Evolutionary conservation across 106 monocot genomes (phyloP).

Genomic region (Platanthera guangdongensis): DNA sequence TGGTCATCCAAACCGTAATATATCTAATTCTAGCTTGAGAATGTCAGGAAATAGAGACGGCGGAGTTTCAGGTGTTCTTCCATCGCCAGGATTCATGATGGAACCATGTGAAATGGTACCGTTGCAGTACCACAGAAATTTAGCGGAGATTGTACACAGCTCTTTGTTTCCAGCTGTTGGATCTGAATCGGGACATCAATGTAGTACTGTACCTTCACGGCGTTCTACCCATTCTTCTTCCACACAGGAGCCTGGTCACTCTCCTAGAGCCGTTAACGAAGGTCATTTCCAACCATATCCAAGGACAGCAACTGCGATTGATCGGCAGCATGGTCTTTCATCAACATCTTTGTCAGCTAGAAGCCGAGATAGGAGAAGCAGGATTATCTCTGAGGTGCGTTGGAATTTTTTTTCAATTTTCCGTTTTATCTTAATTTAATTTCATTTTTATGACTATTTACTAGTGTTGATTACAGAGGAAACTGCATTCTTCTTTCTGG

Average conservation of each 20-base stretch:
- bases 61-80: conserved; percentile 17
- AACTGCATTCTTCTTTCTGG: not conserved
- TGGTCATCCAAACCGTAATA: conserved; percentile 27
- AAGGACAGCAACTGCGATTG: conserved; percentile 35
- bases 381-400: conserved; percentile 52
- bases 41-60: conserved; percentile 22
- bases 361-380: conserved; percentile 47
- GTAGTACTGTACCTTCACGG: conserved; percentile 17
- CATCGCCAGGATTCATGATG: conserved; percentile 23
- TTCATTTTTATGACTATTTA: not conserved
- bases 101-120: conserved; percentile 25
- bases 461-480: not conserved
- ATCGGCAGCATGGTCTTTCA: conserved; percentile 32
- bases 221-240: conserved; percentile 20
- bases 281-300: conserved; percentile 22
- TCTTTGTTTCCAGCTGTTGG: conserved; percentile 14
- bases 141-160: conserved; percentile 23
- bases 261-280: conserved; percentile 12
- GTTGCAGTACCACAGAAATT: conserved; percentile 18
- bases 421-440: not conserved
- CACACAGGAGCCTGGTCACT: conserved; percentile 19
- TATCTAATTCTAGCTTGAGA: conserved; percentile 17
- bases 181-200: conserved; percentile 25
- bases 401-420: not conserved
- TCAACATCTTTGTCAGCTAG: conserved; percentile 32